Base-by-base conservation (phyloP, 2,329 filamentous ascomycete genomes). In the Davidsoniella eucalypti region DNA sequence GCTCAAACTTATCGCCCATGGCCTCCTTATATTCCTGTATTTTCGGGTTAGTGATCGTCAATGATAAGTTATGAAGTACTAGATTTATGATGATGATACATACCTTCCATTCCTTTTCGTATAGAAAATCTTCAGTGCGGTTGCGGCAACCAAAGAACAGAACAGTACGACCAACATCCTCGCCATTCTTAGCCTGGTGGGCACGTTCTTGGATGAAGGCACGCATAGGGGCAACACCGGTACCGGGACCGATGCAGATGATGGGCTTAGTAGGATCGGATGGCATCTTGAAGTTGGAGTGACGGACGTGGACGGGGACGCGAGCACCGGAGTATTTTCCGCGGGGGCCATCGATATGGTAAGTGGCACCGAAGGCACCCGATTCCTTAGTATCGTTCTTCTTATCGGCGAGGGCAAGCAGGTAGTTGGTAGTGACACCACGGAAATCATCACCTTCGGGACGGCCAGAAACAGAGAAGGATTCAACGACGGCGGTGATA, bases 221-320 rank as follows among this genome's bases (percentile, higher is more conserved):
- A 57, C 92, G 82, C 79, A 98, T 95, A 16, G 92, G 92, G 23
- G 92, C 92, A 50, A 95, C 87, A 71, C 92, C 92, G 49, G 92
- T 96, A 62, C 92, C 92, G 10, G 92, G 92, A 21, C 92, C 92
- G 58, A 96, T 79, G 80, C 95, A 88, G 64, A 98, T 94, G 58
- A 98, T 72, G 26, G 92, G 92, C 68, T 93, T 94, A 45, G 83
- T 78, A 3, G 92, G 87, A 60, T 98, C 88, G 14, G 92, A 95
- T 7, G 92, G 92, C 26, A 98, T 78, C 71, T 96, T 96, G 78
- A 98, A 98, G 71, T 96, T 98, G 56, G 92, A 96, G 69, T 95
- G 90, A 56, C 92, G 86, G 53, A 98, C 80, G 62, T 98, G 92
- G 12, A 98, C 86, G 2, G 92, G 92, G 21, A 96, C 82, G 61